Evolutionary conservation across 768 basidiomycete genomes (phyloP).

Genomic region (Kwoniella europaea): DNA sequence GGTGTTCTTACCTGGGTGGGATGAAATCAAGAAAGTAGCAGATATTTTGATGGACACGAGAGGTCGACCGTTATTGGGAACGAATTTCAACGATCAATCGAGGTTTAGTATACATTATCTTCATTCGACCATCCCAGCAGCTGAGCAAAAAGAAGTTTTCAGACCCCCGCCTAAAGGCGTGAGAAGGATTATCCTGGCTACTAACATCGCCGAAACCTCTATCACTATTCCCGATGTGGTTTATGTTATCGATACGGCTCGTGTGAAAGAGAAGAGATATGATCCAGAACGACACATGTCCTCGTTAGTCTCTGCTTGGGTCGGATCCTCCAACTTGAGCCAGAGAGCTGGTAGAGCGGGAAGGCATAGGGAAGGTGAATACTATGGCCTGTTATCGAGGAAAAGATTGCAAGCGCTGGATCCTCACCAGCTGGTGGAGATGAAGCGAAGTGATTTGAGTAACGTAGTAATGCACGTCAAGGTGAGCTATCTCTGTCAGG

Average conservation of each 20-base stretch:
- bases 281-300: slow-evolving; percentile 88
- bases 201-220: slow-evolving; percentile 94
- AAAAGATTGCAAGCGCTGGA: slow-evolving; percentile 67
- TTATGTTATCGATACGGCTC: slow-evolving; percentile 87
- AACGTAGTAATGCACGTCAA: slow-evolving; percentile 97
- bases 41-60: slow-evolving; percentile 65
- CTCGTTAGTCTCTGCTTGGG: slow-evolving; percentile 86
- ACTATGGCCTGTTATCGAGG: slow-evolving; percentile 79
- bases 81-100: slow-evolving; percentile 67
- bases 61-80: slow-evolving; percentile 62
- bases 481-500: slow-evolving; percentile 40
- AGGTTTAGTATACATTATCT: slow-evolving; percentile 76
- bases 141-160: slow-evolving; percentile 88
- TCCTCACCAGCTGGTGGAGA: slow-evolving; percentile 88
- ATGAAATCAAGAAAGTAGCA: slow-evolving; percentile 79
- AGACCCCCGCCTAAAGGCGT: slow-evolving; percentile 76
- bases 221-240: slow-evolving; percentile 94
- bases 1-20: slow-evolving; percentile 67
- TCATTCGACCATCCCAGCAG: slow-evolving; percentile 85
- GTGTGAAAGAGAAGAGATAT: slow-evolving; percentile 85
- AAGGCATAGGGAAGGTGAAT: slow-evolving; percentile 86
- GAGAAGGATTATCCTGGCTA: slow-evolving; percentile 86
- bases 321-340: slow-evolving; percentile 84
- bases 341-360: slow-evolving; percentile 93
- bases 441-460: slow-evolving; percentile 86